Evolutionary conservation across 23 red algal genomes (phyloP).

Genomic region (Gracilaria caudata): DNA sequence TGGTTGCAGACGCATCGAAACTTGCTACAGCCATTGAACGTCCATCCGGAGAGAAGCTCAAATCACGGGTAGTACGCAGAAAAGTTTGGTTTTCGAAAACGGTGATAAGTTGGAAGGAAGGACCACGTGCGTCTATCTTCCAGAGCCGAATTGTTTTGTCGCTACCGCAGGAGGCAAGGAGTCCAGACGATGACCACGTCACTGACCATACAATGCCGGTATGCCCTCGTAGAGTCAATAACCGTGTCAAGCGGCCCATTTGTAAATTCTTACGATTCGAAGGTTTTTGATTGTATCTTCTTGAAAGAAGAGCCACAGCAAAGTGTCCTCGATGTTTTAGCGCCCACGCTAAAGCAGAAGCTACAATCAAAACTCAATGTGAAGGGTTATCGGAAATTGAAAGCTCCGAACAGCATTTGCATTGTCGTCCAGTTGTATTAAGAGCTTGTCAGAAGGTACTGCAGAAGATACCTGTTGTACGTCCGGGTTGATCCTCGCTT

Average conservation of each 20-base stretch:
- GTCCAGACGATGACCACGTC: conserved; percentile 75
- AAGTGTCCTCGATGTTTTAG: background rate
- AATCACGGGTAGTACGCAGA: conserved; percentile 62
- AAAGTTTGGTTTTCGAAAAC: conserved; percentile 59
- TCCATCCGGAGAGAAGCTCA: conserved; percentile 74
- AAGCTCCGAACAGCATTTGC: background rate
- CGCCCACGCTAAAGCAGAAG: background rate
- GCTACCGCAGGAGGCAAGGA: conserved; percentile 83
- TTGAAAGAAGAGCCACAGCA: background rate
- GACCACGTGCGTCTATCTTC: conserved; percentile 18
- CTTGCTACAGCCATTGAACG: conserved; percentile 78
- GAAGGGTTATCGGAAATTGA: background rate
- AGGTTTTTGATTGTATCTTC: too few relatives aligned
- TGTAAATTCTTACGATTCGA: background rate
- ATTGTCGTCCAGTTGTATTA: background rate
- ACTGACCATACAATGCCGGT: conserved; percentile 82
- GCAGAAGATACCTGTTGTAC: too few relatives aligned
- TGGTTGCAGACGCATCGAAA: conserved; percentile 78
- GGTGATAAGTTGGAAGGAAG: conserved; percentile 40
- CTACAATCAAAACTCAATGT: background rate
- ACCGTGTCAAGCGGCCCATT: conserved; percentile 31
- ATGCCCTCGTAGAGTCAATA: conserved; percentile 53
- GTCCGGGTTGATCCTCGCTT: too few relatives aligned
- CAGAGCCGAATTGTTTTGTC: conserved; percentile 80
- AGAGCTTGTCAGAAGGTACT: background rate